phyloP scores from a whole-genome alignment of 257 asterid genomes.

The Perilla frutescens region DNA sequence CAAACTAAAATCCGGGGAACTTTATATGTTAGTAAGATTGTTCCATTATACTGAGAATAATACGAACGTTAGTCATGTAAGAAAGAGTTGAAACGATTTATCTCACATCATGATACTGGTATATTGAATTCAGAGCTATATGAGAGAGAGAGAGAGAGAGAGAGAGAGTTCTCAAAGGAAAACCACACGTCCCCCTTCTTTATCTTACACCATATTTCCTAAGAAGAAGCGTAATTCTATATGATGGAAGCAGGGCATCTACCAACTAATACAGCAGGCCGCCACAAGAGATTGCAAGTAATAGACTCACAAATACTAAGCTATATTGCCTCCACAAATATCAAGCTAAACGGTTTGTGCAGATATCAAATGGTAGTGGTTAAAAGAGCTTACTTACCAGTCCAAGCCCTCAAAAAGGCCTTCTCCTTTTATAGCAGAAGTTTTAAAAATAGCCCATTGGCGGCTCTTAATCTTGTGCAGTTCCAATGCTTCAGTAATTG shows the following conservation, averaged over 20 bases:
- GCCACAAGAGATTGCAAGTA: background rate
- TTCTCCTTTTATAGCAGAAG: constrained; percentile 96
- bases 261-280: background rate
- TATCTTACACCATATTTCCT: background rate
- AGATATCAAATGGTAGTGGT: constrained; percentile 1
- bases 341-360: background rate
- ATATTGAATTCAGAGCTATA: background rate
- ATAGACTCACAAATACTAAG: background rate
- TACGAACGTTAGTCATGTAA: background rate
- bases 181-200: background rate
- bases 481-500: constrained; percentile 86
- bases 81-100: background rate
- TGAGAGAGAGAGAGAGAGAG: too few species aligned
- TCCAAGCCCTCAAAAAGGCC: constrained; percentile 95
- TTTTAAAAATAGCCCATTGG: constrained; percentile 93
- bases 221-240: background rate
- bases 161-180: constrained; percentile 1
- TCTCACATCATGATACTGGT: background rate
- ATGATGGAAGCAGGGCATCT: background rate
- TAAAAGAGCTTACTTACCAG: constrained; percentile 69
- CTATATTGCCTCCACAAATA: background rate
- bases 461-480: constrained; percentile 91
- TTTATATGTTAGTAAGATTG: too few species aligned
- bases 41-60: too few species aligned
- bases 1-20: background rate